Conservation (phyloP, 805 yeast species). For the Cyberlindnera euphorbiae region DNA sequence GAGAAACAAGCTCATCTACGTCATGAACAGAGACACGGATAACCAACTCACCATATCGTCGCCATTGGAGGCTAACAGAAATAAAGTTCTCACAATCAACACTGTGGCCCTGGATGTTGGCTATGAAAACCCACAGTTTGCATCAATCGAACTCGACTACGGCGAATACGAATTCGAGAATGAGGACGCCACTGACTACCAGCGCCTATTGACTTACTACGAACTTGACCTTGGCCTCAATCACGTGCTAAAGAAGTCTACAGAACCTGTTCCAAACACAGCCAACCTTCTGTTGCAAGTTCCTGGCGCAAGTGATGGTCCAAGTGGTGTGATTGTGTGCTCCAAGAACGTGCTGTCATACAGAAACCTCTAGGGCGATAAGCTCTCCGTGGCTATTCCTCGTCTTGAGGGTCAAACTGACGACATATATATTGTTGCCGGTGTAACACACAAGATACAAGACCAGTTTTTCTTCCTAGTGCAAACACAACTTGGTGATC, state of each 20-base stretch:
- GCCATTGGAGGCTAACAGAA: slow-evolving; percentile 65
- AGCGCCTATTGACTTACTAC: slow-evolving; percentile 54
- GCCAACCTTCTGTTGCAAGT: slow-evolving; percentile 57
- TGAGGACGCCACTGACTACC: slow-evolving; percentile 15
- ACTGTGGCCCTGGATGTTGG: slow-evolving; percentile 66
- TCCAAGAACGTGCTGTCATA: slow-evolving; percentile 51
- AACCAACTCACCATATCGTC: slow-evolving; percentile 51
- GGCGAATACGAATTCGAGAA: slow-evolving; percentile 30
- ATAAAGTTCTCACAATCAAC: slow-evolving; percentile 46
- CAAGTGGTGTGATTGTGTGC: slow-evolving; percentile 65
- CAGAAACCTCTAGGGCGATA: slow-evolving; percentile 36
- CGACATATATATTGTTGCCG: slow-evolving; percentile 41
- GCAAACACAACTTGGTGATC: slow-evolving; percentile 70
- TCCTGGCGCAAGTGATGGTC: slow-evolving; percentile 70
- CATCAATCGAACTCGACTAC: slow-evolving; percentile 65
- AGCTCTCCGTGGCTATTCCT: slow-evolving; percentile 52
- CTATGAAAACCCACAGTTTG: slow-evolving; percentile 81
- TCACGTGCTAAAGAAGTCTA: slow-evolving; percentile 53
- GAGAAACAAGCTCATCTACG: slow-evolving; percentile 65
- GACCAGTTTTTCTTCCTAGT: slow-evolving; percentile 57
- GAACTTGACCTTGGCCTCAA: slow-evolving; percentile 85
- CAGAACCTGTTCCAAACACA: slow-evolving; percentile 33
- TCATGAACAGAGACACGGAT: slow-evolving; percentile 46
- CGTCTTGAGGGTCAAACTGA: slow-evolving; percentile 27
- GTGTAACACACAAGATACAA: slow-evolving; percentile 64